A percentile compares a stretch with the other conserved stretches of the same genome.
Conservation (phyloP, 768 basidiomycete genomes). For the Sporobolomyces pararoseus region DNA sequence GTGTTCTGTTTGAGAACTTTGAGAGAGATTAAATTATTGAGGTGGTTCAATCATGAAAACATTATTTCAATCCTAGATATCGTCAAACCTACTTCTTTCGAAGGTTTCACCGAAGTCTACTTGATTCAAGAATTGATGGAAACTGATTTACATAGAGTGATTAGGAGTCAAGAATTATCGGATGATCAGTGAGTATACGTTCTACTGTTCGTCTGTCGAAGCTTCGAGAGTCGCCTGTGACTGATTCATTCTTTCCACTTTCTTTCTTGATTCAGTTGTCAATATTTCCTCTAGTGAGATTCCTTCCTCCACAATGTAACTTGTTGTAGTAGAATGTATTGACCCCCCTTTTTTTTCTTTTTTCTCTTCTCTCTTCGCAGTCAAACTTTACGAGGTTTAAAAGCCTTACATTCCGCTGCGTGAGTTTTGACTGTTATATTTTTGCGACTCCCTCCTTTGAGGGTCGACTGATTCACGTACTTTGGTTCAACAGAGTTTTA, state of each 20-base stretch:
- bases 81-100: constrained; percentile 71
- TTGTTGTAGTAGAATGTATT: too few species aligned
- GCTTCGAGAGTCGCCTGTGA: too few species aligned
- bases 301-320: neutral
- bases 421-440: constrained; percentile 1
- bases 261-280: constrained; percentile 36
- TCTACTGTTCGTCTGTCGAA: neutral
- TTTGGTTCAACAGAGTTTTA: constrained; percentile 54
- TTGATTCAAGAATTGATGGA: constrained; percentile 53
- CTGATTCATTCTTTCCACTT: neutral
- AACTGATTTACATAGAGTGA: constrained; percentile 78
- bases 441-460: neutral
- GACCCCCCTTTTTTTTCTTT: neutral
- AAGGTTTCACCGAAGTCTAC: constrained; percentile 83
- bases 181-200: constrained; percentile 93
- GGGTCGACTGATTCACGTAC: too few species aligned
- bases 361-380: constrained; percentile 12
- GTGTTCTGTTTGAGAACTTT: constrained; percentile 84
- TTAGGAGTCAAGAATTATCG: constrained; percentile 87
- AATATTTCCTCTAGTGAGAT: constrained; percentile 45
- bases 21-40: constrained; percentile 75
- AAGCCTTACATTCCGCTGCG: constrained; percentile 91
- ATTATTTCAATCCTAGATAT: constrained; percentile 89
- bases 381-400: constrained; percentile 89
- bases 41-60: constrained; percentile 55